Evolutionary conservation across 148 eudicot species (phyloP).

Genomic region (Chenopodium formosanum): DNA sequence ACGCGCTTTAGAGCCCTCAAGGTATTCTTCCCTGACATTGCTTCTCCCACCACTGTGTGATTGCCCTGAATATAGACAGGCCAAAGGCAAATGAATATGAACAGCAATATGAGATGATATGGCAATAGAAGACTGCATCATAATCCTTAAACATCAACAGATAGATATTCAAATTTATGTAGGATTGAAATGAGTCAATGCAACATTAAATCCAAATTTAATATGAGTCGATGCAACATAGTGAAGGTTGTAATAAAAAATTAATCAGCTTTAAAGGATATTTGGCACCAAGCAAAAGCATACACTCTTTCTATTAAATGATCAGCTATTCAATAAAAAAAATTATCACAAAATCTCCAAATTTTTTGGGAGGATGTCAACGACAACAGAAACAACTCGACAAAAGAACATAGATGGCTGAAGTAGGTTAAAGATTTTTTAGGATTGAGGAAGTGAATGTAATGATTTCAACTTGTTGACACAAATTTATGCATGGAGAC

Average conservation of each 20-base stretch:
- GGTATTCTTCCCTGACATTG: conserved; percentile 47
- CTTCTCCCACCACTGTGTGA: conserved; percentile 40
- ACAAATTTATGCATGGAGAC: neutral
- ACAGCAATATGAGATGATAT: neutral
- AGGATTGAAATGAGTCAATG: neutral
- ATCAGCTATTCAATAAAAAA: no score
- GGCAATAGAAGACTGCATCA: neutral
- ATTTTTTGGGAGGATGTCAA: neutral
- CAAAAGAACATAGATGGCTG: neutral
- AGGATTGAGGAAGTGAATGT: neutral
- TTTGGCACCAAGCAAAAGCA: neutral
- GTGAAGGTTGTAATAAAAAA: neutral
- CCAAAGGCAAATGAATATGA: conserved; percentile 8
- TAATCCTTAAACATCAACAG: neutral
- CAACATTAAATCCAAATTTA: neutral
- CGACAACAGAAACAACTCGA: neutral
- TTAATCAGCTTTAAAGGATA: neutral
- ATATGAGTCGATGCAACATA: neutral
- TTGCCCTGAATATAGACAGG: conserved; percentile 40
- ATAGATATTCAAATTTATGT: neutral
- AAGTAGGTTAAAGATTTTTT: neutral
- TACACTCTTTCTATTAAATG: no score
- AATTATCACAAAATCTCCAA: no score
- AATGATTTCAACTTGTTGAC: neutral
- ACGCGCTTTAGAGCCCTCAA: conserved; percentile 41